A percentile compares a stretch with the other conserved stretches of the same genome.
Conservation (phyloP, 768 basidiomycete species). For the Rickenella mellea region DNA sequence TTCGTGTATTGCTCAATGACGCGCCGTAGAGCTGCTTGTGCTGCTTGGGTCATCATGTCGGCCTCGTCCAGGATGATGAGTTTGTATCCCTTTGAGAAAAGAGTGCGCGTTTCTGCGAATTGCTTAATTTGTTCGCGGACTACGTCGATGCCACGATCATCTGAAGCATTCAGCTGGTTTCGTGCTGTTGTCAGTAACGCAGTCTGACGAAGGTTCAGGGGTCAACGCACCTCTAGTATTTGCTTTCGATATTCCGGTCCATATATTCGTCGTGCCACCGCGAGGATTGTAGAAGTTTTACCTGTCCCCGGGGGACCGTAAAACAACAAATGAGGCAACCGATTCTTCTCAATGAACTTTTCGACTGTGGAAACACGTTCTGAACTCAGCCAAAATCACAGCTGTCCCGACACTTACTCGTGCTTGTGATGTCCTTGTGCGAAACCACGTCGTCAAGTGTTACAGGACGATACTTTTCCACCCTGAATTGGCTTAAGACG, state of each 20-base stretch:
- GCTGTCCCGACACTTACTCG: constrained; percentile 49
- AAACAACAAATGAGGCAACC: constrained; percentile 89
- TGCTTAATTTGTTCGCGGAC: constrained; percentile 99
- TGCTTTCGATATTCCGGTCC: constrained; percentile 80
- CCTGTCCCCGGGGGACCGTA: constrained; percentile 99
- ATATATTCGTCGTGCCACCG: constrained; percentile 91
- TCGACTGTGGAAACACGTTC: constrained; percentile 52
- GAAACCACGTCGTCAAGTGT: constrained; percentile 92
- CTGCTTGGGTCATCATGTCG: constrained; percentile 99
- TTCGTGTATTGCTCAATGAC: constrained; percentile 98
- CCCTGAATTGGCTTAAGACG: constrained; percentile 42
- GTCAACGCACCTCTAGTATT: constrained; percentile 71
- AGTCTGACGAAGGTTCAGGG: background rate
- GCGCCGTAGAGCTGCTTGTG: constrained; percentile 92
- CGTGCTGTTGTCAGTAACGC: background rate
- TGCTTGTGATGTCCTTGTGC: constrained; percentile 89
- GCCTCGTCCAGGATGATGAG: constrained; percentile 98
- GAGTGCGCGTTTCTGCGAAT: constrained; percentile 90
- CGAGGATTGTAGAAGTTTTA: constrained; percentile 95
- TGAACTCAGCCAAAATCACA: constrained; percentile 3
- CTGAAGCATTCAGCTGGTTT: constrained; percentile 85
- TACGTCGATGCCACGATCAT: constrained; percentile 97
- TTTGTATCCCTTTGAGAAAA: constrained; percentile 90
- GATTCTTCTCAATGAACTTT: constrained; percentile 90
- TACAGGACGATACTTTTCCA: constrained; percentile 94